A percentile compares a stretch with the other conserved stretches of the same genome.
Conservation (phyloP, 805 yeast species). For the Candida broadrunensis region DNA sequence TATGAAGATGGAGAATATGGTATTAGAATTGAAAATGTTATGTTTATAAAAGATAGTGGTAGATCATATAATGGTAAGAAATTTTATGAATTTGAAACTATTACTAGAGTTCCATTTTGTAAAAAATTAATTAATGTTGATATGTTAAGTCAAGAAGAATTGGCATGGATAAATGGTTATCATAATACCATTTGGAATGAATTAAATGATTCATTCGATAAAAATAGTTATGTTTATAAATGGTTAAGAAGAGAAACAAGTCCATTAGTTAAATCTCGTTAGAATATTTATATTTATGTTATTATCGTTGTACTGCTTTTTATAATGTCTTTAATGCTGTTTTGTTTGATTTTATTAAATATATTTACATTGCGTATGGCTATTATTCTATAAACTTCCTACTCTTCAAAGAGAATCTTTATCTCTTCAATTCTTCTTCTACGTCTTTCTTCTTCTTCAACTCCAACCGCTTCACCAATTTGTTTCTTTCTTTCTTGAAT, state of each 20-base stretch:
- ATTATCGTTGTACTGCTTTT: too few species aligned
- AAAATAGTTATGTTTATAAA: constrained; percentile 34
- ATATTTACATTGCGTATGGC: too few species aligned
- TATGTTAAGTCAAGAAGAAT: constrained; percentile 60
- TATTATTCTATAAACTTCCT: background rate
- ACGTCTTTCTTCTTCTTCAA: constrained; percentile 71
- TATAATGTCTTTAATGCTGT: too few species aligned
- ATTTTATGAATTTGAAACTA: constrained; percentile 73
- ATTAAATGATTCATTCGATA: constrained; percentile 37
- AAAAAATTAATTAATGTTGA: constrained; percentile 61
- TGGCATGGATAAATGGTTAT: constrained; percentile 64
- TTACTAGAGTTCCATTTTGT: constrained; percentile 82
- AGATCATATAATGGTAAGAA: constrained; percentile 48
- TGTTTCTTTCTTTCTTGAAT: constrained; percentile 84
- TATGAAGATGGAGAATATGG: constrained; percentile 61
- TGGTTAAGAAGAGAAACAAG: constrained; percentile 53
- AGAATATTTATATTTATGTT: too few species aligned
- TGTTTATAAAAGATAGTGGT: constrained; percentile 44
- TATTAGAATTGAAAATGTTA: constrained; percentile 52
- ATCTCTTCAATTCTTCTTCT: constrained; percentile 71
- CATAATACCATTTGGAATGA: constrained; percentile 56
- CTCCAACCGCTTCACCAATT: constrained; percentile 75
- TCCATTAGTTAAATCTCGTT: constrained; percentile 12
- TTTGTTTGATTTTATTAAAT: too few species aligned
- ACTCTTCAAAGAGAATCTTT: constrained; percentile 58